Percentiles rank a stretch among this genome's conserved stretches.
These are phyloP conservation scores for Yarrowia keelungensis DNA, from an alignment of 805 yeast genomes.

Conservation along the genomic window DNA sequence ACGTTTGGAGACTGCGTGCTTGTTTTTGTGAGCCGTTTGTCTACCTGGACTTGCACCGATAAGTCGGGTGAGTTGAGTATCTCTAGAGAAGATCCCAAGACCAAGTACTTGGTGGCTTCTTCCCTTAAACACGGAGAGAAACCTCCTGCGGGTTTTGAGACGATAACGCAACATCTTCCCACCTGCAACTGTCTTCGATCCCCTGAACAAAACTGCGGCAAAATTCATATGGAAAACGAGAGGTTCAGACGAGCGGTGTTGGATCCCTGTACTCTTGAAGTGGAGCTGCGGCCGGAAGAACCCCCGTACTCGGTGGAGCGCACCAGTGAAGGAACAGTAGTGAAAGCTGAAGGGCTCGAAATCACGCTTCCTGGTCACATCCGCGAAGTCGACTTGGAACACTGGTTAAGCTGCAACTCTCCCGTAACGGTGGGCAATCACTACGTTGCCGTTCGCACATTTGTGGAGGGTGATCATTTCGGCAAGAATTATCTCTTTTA, in stretches of 20 bases:
- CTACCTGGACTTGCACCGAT: not conserved
- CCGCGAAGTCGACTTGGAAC: not conserved
- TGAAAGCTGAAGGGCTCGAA: not conserved
- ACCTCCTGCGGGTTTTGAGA: not conserved
- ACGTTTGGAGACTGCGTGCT: not conserved
- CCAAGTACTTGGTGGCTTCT: too few species aligned
- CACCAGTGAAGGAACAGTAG: not conserved
- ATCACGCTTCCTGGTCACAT: not conserved
- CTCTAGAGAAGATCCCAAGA: too few species aligned
- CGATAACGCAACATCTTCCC: too few species aligned
- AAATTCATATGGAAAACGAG: too few species aligned
- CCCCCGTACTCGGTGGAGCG: too few species aligned
- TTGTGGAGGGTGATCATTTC: not conserved
- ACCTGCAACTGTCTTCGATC: too few species aligned
- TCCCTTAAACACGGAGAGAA: not conserved
- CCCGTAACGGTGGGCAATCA: not conserved
- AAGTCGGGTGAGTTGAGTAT: too few species aligned
- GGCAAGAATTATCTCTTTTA: too few species aligned
- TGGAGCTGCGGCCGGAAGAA: too few species aligned
- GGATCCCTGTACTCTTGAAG: not conserved
- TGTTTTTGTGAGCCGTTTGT: not conserved
- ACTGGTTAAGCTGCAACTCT: not conserved
- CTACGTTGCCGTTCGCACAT: not conserved
- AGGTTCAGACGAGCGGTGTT: not conserved
- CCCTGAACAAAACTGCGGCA: too few species aligned